Evolutionary conservation across 2,329 filamentous ascomycete genomes (phyloP), one percentile per base, ranked within the genome.

Genomic region (Albifimbria verrucaria): DNA sequence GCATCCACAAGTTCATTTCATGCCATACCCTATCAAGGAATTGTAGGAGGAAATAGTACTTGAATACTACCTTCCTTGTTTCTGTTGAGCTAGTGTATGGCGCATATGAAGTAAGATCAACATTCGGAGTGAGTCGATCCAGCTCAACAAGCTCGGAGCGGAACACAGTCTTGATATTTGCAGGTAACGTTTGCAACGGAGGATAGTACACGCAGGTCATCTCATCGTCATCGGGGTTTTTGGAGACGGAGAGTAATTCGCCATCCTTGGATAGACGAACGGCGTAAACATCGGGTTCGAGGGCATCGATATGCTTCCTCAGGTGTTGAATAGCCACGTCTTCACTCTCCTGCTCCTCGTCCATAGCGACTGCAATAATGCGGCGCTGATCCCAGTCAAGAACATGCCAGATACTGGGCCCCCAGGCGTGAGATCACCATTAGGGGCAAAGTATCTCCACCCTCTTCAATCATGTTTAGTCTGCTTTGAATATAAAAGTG

Each of bases 1-100:
- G 65, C 54, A 68, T 65, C 57, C 62, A 63, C 5, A 70, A 55
- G 52, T 69, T 68, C 58, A 70, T 60, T 56, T 74, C 72, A 23
- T 68, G 46, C 70, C 70, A 74, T 9, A 56, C 50, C 25, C 32
- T 53, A 3, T 50, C 18, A 12, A 60, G 20, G 39, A 57, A 50
- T 22, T 63, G 57, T 15, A 42, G 50, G 24, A 64, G 32, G 21
- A 67, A 65, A 54, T 65, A 68, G 51, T 72, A 72, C 50, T 73
- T 72, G 57, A 72, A 72, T 5, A 65, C 65, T 25, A 63, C 48
- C 57, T 60, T 47, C 3, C 52, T 52, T 57, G 20, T 58, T 53
- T 32, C 26, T 32, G 26, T 32, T 32, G 26, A 9, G 15, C 15
- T 32, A 32, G 26, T 32, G 15, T 32, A 15, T 32, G 26, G 26